Evolutionary conservation across 805 yeast genomes (phyloP), one percentile per base, ranked within the genome.

Genomic region (Starmerella roubikii): DNA sequence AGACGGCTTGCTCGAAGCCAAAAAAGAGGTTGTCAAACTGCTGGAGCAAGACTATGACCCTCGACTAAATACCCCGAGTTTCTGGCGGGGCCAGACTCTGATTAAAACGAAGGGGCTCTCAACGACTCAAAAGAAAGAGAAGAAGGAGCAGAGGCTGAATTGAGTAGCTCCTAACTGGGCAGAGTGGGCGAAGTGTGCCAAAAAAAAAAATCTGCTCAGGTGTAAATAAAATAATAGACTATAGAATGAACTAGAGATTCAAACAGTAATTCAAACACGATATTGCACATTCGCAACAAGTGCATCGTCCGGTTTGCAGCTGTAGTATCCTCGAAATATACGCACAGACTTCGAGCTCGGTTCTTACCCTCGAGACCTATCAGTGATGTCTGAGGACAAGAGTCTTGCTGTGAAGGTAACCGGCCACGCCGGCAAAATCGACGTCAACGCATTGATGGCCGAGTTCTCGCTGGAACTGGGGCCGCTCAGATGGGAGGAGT

Each of bases 381-480:
- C n/a, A n/a, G n/a, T n/a, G n/a, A n/a, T n/a, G n/a, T n/a, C n/a
- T n/a, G n/a, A n/a, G n/a, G n/a, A n/a, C n/a, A n/a, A n/a, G n/a
- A n/a, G n/a, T 5, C 41, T 46, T 13, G n/a, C 35, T 8, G 39
- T 44, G 9, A 41, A 33, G 30, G 36, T 44, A 11, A 19, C 38
- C 26, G 35, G 41, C 22, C 40, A 38, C 30, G 35, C 51, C 17
- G 37, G 38, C 28, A 45, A 51, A 21, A 40, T 49, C 16, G 53
- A 78, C 35, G 66, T 79, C n/a, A 79, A 76, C 39, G 52, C 58
- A 1, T 64, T 85, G 41, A 82, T 86, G 53, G 67, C 71, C 27
- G 83, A 79, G 39, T 73, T 91, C 45, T 86, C 82, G 47, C 68
- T 68, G 38, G 67, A 69, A 43, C 58, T 88, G 42, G 96, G 95